Percentiles rank a stretch among this genome's conserved stretches.
Evolutionary conservation across 345 rosid species (phyloP).

Genomic region (Salix dunnii): DNA sequence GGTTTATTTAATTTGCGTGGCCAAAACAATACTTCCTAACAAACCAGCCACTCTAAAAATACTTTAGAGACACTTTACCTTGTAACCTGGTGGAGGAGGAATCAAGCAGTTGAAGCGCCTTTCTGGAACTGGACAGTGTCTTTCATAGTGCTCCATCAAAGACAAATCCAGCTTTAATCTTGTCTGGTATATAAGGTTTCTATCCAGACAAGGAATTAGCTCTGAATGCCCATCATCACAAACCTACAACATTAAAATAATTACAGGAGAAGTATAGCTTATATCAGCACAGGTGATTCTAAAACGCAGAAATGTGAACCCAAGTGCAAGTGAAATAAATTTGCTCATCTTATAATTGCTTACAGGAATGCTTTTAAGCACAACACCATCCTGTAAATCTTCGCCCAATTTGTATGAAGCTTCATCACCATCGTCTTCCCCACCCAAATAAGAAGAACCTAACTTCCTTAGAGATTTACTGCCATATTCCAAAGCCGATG

Average conservation of each 20-base stretch:
- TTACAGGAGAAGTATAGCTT: neutral
- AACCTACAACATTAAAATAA: constrained; percentile 36
- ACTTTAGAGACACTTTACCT: constrained; percentile 32
- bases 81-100: constrained; percentile 86
- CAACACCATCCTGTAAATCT: constrained; percentile 41
- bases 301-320: neutral
- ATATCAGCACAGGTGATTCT: neutral
- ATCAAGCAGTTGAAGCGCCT: constrained; percentile 87
- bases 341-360: constrained; percentile 15
- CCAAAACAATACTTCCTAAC: too few species aligned
- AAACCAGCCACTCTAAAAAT: too few species aligned
- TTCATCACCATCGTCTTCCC: constrained; percentile 70
- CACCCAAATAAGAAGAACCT: constrained; percentile 74
- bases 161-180: constrained; percentile 70
- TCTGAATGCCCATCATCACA: constrained; percentile 78
- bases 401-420: constrained; percentile 43
- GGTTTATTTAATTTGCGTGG: too few species aligned
- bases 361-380: constrained; percentile 83
- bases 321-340: neutral
- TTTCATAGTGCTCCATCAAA: constrained; percentile 94
- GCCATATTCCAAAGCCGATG: constrained; percentile 81
- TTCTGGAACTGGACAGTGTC: constrained; percentile 82
- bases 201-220: constrained; percentile 88
- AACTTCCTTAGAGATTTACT: constrained; percentile 61
- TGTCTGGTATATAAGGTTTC: constrained; percentile 73